phyloP scores from a whole-genome alignment of 2,329 filamentous ascomycete genomes.

The Amauroascus niger region DNA sequence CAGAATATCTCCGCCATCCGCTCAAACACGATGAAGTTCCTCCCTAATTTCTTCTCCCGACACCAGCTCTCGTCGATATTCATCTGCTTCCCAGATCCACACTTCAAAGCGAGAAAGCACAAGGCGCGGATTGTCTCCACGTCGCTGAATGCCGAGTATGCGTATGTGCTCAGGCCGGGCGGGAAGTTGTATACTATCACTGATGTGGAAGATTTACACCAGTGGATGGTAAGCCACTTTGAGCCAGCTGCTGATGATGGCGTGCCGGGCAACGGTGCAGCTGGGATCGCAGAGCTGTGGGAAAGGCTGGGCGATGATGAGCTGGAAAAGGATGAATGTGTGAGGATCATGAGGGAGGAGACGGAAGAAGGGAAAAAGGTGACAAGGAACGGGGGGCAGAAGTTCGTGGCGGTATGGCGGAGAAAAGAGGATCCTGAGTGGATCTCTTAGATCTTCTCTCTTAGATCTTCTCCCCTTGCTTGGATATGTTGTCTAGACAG shows the following conservation, averaged over 20 bases:
- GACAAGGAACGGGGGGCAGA: slow-evolving; percentile 74
- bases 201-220: slow-evolving; percentile 85
- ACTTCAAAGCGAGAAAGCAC: slow-evolving; percentile 96
- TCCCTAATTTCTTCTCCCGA: slow-evolving; percentile 91
- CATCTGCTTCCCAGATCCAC: slow-evolving; percentile 95
- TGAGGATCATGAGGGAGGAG: slow-evolving; percentile 57
- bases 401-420: slow-evolving; percentile 82
- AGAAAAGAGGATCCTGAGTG: slow-evolving; percentile 71
- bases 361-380: slow-evolving; percentile 99
- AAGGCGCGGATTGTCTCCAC: slow-evolving; percentile 89
- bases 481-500: no score
- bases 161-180: slow-evolving; percentile 71
- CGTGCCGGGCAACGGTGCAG: slow-evolving; percentile 55
- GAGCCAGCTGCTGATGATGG: slow-evolving; percentile 65
- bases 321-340: slow-evolving; percentile 49
- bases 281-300: slow-evolving; percentile 56
- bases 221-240: slow-evolving; percentile 88
- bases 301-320: slow-evolving; percentile 55
- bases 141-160: slow-evolving; percentile 85
- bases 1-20: slow-evolving; percentile 84
- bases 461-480: no score
- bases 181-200: slow-evolving; percentile 94
- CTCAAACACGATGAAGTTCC: slow-evolving; percentile 96
- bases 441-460: slow-evolving; percentile 27
- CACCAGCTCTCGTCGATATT: slow-evolving; percentile 82